These are phyloP conservation scores for Scheffersomyces amazonensis DNA, from an alignment of 805 yeast species.

Conservation along the genomic window DNA sequence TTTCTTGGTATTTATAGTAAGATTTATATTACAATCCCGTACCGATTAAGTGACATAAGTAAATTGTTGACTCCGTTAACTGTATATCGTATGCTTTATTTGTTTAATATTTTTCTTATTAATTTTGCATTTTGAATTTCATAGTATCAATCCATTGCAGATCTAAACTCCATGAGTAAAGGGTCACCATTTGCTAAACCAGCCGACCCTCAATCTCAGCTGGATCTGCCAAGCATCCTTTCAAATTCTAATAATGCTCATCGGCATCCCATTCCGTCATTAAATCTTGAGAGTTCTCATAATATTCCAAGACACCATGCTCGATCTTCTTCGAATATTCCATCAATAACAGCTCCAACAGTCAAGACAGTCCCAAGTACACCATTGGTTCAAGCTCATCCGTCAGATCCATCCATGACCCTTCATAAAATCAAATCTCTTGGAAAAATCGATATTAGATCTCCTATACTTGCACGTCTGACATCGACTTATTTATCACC, in stretches of 20 bases:
- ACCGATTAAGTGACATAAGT: too few species aligned
- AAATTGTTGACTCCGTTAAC: too few species aligned
- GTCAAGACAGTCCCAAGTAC: neutral
- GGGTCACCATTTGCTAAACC: neutral
- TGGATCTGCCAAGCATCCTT: too few species aligned
- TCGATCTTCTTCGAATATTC: neutral
- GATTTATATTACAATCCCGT: too few species aligned
- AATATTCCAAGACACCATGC: neutral
- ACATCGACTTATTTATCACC: slow-evolving; percentile 1
- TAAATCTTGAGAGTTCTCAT: neutral
- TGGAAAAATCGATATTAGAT: slow-evolving; percentile 15
- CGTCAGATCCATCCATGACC: neutral
- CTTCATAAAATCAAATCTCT: slow-evolving; percentile 14
- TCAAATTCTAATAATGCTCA: too few species aligned
- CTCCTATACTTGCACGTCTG: slow-evolving; percentile 13
- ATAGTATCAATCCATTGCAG: too few species aligned
- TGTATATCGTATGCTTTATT: too few species aligned
- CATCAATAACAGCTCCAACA: neutral
- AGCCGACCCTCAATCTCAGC: too few species aligned
- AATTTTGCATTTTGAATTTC: too few species aligned
- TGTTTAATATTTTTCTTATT: too few species aligned
- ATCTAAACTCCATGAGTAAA: neutral
- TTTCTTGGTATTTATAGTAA: too few species aligned
- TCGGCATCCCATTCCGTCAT: neutral
- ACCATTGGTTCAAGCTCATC: neutral